Evolutionary conservation across 2,329 filamentous ascomycete species (phyloP).

Genomic region (Trichocomaceae sp.): DNA sequence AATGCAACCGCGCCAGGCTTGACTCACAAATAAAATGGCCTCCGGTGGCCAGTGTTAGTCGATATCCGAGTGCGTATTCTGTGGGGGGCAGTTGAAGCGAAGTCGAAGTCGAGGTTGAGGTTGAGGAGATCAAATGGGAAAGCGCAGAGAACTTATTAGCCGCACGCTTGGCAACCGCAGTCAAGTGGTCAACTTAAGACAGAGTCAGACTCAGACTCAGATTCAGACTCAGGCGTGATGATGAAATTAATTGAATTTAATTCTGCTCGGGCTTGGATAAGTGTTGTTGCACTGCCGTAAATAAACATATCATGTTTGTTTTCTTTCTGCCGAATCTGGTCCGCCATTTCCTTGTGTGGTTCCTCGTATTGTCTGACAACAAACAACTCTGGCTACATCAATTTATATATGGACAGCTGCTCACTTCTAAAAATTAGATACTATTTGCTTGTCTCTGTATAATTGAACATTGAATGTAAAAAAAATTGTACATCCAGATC

Average conservation of each 20-base stretch:
- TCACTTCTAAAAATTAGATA: no score
- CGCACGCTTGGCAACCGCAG: constrained; percentile 8
- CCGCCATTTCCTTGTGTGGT: no score
- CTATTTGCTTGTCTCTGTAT: neutral
- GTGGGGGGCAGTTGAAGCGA: neutral
- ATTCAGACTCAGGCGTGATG: neutral
- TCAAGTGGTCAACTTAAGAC: no score
- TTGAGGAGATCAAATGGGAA: neutral
- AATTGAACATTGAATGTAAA: neutral
- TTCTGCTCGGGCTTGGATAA: neutral
- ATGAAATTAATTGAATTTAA: no score
- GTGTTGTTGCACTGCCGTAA: constrained; percentile 2
- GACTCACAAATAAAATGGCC: neutral
- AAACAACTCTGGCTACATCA: neutral
- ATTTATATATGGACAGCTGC: neutral
- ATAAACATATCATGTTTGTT: constrained; percentile 6
- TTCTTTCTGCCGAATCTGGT: constrained; percentile 6
- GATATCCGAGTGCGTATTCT: neutral
- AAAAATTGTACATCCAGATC: neutral
- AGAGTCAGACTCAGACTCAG: no score
- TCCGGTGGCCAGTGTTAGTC: neutral
- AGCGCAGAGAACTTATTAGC: neutral
- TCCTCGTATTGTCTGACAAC: no score
- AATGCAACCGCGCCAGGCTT: neutral
- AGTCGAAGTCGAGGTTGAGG: neutral